These are phyloP conservation scores for Dictyophora rubrovolvata DNA, from an alignment of 768 basidiomycete species.

Conservation along the genomic window DNA sequence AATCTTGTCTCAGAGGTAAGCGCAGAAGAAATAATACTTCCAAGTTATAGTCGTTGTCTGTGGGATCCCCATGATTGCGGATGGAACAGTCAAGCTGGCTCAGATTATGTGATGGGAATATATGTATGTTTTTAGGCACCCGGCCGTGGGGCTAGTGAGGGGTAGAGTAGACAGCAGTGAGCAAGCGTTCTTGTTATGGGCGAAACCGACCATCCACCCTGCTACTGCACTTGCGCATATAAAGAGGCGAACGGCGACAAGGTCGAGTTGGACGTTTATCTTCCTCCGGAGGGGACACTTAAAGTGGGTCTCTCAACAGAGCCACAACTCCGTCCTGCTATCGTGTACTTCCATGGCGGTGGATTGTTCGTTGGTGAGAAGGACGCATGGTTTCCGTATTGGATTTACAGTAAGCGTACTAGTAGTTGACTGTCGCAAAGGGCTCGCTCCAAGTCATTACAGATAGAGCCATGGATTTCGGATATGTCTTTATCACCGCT, in stretches of 20 bases:
- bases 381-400: conserved; percentile 53
- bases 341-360: conserved; percentile 41
- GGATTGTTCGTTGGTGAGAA: conserved; percentile 52
- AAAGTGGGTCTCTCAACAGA: background rate
- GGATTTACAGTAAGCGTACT: conserved; percentile 41
- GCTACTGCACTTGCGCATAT: background rate
- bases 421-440: background rate
- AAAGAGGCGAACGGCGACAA: background rate
- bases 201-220: background rate
- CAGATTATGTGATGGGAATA: no score
- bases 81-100: no score
- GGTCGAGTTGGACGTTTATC: conserved; percentile 4
- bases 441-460: background rate
- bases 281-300: conserved; percentile 2
- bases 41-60: no score
- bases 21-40: no score
- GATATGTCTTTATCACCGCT: conserved; percentile 48
- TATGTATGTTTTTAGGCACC: no score
- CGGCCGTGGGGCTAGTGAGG: no score
- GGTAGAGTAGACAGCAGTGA: no score
- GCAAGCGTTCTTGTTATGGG: background rate
- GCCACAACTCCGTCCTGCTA: conserved; percentile 14
- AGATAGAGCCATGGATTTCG: conserved; percentile 40
- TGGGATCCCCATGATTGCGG: no score
- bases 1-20: no score